Base-by-base conservation (phyloP, 768 basidiomycete species). In the Strobilomyces dryophilus region DNA sequence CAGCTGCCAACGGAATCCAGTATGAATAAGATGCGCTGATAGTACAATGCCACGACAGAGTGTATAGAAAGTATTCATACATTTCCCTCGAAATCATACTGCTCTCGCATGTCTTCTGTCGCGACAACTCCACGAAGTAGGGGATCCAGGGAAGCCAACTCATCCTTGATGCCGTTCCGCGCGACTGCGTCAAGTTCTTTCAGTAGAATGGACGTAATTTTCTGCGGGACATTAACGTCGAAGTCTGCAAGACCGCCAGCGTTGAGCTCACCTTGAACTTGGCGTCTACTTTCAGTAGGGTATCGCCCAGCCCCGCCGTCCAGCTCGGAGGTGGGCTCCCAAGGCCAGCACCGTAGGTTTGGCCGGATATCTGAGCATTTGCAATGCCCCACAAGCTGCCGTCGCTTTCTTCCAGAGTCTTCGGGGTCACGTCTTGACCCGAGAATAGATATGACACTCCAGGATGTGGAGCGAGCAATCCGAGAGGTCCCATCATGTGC, bases 101-200 rank as follows among this genome's bases (percentile, higher is more conserved):
- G 71, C 47, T 75, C 76, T 51, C 68, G 63, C 31, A 55, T 56
- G 40, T 72, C 72, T 43, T 74, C 75, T 15, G 69, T 58, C 18
- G 59, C 64, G 2, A 68, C 68, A 42, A 82, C 75, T 58, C 86
- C 88, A 40, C 85, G 75, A 49, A 92, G 73, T 32, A 91, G 65
- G 26, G 90, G 90, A 69, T 91, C 89, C 42, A 93, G 76, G 24
- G 88, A 87, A 17, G 86, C 83, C 35, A 94, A 73, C 68, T 94
- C 91, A 52, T 90, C 87, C 67, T 80, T 85, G 67, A 94, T 93
- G 14, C 82, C 81, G 45, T 83, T 84, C 53, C 91, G 78, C 45
- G 92, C 91, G 44, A 90, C 82, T 37, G 79, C 76, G 69, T 95
- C 92, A 21, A 95, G 79, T 58, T 95, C 92, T 68, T 92, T 93